Evolutionary conservation across 2,329 filamentous ascomycete species (phyloP).

Genomic region (Botrytis fragariae): DNA sequence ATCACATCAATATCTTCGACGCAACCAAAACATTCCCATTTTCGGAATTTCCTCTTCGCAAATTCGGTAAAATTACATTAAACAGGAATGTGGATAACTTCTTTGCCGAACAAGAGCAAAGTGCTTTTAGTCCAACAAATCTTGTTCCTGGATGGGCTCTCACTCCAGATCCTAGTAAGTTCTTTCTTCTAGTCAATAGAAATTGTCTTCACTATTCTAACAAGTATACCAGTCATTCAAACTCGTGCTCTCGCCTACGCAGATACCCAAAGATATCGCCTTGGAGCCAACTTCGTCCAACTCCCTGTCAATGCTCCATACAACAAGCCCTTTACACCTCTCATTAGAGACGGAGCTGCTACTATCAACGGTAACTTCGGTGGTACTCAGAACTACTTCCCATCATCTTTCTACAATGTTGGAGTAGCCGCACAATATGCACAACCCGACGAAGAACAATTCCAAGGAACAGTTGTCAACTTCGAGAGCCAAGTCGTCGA

Average conservation of each 20-base stretch:
- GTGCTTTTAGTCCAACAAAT: slow-evolving; percentile 64
- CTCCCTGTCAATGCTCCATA: slow-evolving; percentile 50
- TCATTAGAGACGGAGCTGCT: slow-evolving; percentile 42
- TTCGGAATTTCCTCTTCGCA: slow-evolving; percentile 45
- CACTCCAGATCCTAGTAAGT: slow-evolving; percentile 2
- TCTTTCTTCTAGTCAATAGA: background rate
- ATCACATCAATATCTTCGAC: slow-evolving; percentile 51
- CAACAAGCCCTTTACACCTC: slow-evolving; percentile 38
- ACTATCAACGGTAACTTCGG: slow-evolving; percentile 44
- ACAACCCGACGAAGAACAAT: background rate
- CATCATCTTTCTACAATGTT: slow-evolving; percentile 6
- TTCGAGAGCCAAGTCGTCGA: slow-evolving; percentile 35
- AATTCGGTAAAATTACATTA: slow-evolving; percentile 48
- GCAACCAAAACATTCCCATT: slow-evolving; percentile 55
- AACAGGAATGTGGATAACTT: slow-evolving; percentile 55
- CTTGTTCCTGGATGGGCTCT: slow-evolving; percentile 52
- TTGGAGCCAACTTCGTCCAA: slow-evolving; percentile 58
- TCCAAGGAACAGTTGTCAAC: slow-evolving; percentile 1
- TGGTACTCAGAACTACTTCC: slow-evolving; percentile 43
- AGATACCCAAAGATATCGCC: slow-evolving; percentile 53
- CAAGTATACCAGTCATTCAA: slow-evolving; percentile 45
- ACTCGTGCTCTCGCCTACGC: slow-evolving; percentile 54
- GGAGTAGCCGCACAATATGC: background rate
- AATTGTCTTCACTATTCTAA: background rate
- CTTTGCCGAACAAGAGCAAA: slow-evolving; percentile 65